Base-by-base conservation (phyloP, 768 basidiomycete species). In the Mycena latifolia region DNA sequence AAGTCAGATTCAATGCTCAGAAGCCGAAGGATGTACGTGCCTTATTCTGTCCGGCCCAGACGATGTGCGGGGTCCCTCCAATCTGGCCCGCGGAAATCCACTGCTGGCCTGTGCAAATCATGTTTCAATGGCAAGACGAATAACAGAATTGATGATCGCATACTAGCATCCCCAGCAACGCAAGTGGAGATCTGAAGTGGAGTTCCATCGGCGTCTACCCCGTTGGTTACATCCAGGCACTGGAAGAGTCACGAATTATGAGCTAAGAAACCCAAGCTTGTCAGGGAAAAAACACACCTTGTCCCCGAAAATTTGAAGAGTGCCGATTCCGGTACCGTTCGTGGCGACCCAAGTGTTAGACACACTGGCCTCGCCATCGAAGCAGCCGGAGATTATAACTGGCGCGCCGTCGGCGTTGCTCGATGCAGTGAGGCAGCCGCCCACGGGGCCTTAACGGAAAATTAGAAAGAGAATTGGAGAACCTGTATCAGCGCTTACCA, bases 41-140 rank as follows among this genome's bases (percentile, higher is more conserved):
- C 59, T 60, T 60, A 43, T 60, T 60, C 48, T 52, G 35, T 41
- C 59, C 59, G 59, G 50, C 48, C 59, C 59, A 60, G 24, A 52
- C 48, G 24, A 60, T 60, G 17, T 60, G 48, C 59, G 50, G 50
- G 8, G 59, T 47, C 45, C 46, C 57, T 35, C 57, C 57, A 43
- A 50, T 48, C 33, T 31, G 35, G 29, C 50, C 50, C 48, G 50
- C 50, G 50, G 48, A 59, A 59, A 52, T 39, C 59, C 59, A 60
- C 50, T 52, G 37, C 59, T 60, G 59, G 50, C 28, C 59, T 60
- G 28, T 60, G 39, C 18, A 58, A 58, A 29, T 51, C 46, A 59
- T 59, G 28, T 41, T 25, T 60, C n/a, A 52, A 31, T 58, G 56
- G 59, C 33, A 51, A 43, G 27, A 51, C 41, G 29, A 41, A 60